These are phyloP conservation scores for Pichia terricola DNA, from an alignment of 1,139 yeast species.

Conservation along the genomic window DNA sequence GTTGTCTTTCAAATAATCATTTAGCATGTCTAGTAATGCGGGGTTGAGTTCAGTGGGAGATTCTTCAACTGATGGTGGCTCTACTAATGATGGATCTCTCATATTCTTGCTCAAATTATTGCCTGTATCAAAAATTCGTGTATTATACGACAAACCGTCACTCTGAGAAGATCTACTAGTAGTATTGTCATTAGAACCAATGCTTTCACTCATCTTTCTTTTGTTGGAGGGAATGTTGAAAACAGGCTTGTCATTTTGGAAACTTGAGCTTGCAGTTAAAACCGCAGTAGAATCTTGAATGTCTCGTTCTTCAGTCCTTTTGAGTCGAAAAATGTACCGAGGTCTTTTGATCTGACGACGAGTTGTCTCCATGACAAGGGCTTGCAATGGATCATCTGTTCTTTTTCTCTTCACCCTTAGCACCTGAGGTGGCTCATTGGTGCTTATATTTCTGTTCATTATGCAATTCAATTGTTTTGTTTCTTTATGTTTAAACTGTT, in stretches of 20 bases:
- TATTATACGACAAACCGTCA: too few relatives aligned
- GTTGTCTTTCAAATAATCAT: constrained; percentile 37
- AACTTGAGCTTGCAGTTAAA: constrained; percentile 10
- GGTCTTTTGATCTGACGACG: constrained; percentile 23
- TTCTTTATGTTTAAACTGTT: too few relatives aligned
- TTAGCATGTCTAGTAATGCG: constrained; percentile 62
- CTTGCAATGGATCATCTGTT: constrained; percentile 79
- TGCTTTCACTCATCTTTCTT: neutral
- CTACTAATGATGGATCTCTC: neutral
- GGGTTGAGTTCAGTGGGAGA: constrained; percentile 24
- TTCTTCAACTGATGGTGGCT: neutral
- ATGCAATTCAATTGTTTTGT: too few relatives aligned
- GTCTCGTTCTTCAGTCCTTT: constrained; percentile 48
- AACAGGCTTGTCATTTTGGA: constrained; percentile 9
- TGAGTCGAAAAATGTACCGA: constrained; percentile 44
- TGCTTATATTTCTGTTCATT: neutral
- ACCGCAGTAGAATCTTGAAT: constrained; percentile 14
- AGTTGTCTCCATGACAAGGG: constrained; percentile 33
- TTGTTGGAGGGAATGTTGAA: constrained; percentile 8
- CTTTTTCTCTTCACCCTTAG: constrained; percentile 79
- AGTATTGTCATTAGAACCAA: neutral
- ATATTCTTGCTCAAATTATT: neutral
- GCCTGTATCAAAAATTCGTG: too few relatives aligned
- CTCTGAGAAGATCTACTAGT: neutral
- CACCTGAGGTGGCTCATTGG: constrained; percentile 39